Evolutionary conservation across 371 early-diverging fungal species (phyloP), one percentile per base, ranked within the genome.

Genomic region (Mucor lusitanicus): DNA sequence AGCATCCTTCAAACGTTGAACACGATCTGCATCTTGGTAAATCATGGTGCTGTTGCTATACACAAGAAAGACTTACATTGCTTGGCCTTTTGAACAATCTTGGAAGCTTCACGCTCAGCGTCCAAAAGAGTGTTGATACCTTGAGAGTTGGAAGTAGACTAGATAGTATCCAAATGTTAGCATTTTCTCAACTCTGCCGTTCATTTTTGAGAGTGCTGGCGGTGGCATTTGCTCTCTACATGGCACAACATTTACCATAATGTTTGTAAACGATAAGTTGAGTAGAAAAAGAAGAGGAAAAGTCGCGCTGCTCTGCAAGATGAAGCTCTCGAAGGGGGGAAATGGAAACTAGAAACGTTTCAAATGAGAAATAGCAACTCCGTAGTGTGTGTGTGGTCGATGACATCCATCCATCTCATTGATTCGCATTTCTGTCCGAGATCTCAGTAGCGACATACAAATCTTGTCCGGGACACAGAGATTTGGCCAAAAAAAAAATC

Each of bases 1-100:
- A 40, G 98, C 98, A 79, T 94, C 97, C 87, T 96, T 96, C 59
- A 97, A 84, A 53, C 95, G 86, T 80, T 95, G 90, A 57, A 92
- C 89, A 66, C 98, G 94, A 82, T 96, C 98, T 97, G 75, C 4
- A 44, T 9, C 6, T 15, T 30, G 15, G n/a, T 32, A 27, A 35
- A 11, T 27, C 11, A 54, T 6, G 4, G 28, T 54, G 15, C 7
- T 19, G 21, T 17, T n/a, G 21, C 37, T 30, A 35, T 19, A 58
- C 1, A 40, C 6, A 17, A 1, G 0, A 3, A 42, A 17, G 30
- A 63, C 86, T 82, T 92, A 97, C 97, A 95, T 78, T 93, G 91
- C 71, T 95, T 90, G 7, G 97, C 94, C 73, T 95, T 94, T 58
- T 90, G 87, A 58, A 98, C 97, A 77, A 96, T 95, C 82, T 92